Evolutionary conservation across 2,329 filamentous ascomycete genomes (phyloP).

Genomic region (Cercospora beticola): DNA sequence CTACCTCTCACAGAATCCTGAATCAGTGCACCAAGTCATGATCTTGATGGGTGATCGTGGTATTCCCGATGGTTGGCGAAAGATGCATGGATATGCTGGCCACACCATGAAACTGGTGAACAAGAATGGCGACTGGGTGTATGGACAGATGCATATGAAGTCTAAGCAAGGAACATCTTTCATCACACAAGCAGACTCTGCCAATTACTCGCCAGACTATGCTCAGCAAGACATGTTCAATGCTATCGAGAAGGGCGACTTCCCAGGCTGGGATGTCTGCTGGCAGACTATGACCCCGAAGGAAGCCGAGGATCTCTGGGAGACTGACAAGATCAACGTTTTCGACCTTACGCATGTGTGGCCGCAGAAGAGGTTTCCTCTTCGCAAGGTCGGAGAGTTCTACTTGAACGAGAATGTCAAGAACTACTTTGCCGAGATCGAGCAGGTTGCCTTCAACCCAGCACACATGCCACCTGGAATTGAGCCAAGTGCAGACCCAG

Average conservation of each 20-base stretch:
- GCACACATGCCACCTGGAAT: constrained; percentile 66
- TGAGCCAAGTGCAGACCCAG: constrained; percentile 68
- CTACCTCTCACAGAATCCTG: constrained; percentile 55
- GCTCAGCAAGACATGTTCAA: constrained; percentile 54
- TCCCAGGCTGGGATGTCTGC: constrained; percentile 52
- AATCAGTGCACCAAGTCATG: constrained; percentile 56
- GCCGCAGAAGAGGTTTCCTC: constrained; percentile 54
- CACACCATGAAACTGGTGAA: constrained; percentile 57
- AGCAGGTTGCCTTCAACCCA: constrained; percentile 69
- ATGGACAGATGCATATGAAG: constrained; percentile 55
- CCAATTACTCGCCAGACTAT: constrained; percentile 53
- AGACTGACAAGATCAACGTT: constrained; percentile 56
- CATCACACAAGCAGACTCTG: constrained; percentile 54
- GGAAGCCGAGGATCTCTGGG: constrained; percentile 53
- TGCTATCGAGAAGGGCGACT: constrained; percentile 55
- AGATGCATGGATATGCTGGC: constrained; percentile 56
- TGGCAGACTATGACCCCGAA: constrained; percentile 55
- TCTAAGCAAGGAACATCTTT: constrained; percentile 54
- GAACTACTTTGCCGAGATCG: constrained; percentile 66
- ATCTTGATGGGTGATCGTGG: constrained; percentile 56
- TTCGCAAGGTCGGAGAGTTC: constrained; percentile 55
- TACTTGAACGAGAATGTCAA: constrained; percentile 56
- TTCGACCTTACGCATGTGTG: constrained; percentile 57
- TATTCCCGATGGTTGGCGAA: constrained; percentile 56
- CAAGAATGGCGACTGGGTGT: constrained; percentile 55